These are phyloP conservation scores for Fusarium devonianum DNA, from an alignment of 2,329 filamentous ascomycete species.

Conservation along the genomic window DNA sequence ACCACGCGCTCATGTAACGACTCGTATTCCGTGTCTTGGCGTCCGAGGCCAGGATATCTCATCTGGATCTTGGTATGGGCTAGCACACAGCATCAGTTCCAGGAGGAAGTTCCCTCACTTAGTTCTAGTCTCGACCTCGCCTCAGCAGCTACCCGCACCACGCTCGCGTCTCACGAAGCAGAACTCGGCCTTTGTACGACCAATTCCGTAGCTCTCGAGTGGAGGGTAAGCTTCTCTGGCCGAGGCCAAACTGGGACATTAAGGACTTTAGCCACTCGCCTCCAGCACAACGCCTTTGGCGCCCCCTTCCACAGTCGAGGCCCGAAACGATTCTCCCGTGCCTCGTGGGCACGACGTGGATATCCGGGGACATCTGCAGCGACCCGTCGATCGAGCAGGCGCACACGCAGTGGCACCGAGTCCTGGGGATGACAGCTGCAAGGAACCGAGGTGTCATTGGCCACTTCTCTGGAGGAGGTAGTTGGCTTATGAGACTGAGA, in stretches of 20 bases:
- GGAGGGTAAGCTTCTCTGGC: no score
- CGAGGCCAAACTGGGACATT: conserved; percentile 29
- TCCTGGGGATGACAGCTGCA: conserved; percentile 1
- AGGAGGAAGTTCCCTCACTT: no score
- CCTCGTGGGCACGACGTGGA: conserved; percentile 20
- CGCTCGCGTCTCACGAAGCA: conserved; percentile 33
- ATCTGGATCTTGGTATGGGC: no score
- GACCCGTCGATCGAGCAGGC: conserved; percentile 24
- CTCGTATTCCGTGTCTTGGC: no score
- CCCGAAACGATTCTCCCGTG: no score
- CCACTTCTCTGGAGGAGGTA: neutral
- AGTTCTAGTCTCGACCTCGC: conserved; percentile 14
- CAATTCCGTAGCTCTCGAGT: no score
- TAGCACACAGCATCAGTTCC: no score
- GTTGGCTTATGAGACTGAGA: neutral
- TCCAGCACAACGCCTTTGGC: neutral
- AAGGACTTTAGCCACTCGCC: conserved; percentile 20
- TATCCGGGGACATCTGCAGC: conserved; percentile 18
- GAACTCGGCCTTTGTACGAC: conserved; percentile 23
- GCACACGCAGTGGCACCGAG: conserved; percentile 15
- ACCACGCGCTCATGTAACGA: no score
- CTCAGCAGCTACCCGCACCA: conserved; percentile 13
- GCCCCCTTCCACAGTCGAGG: no score
- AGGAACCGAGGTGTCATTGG: neutral
- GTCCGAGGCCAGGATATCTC: no score